Evolutionary conservation across 148 eudicot species (phyloP), one percentile per base, ranked within the genome.

Genomic region (Linanthus parryae): DNA sequence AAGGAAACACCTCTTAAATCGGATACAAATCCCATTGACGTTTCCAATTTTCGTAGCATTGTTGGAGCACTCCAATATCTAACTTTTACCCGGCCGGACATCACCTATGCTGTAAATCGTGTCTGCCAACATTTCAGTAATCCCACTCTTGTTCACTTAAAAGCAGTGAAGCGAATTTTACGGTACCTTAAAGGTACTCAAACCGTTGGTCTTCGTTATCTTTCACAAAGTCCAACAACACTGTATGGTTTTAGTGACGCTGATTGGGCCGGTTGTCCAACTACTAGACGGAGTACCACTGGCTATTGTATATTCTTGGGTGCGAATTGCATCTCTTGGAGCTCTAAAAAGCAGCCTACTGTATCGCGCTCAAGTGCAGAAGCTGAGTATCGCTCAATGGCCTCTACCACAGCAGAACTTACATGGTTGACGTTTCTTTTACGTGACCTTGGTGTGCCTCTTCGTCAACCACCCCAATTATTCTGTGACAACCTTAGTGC

Each of bases 371-470:
- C n/a, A n/a, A n/a, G n/a, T n/a, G n/a, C n/a, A n/a, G n/a, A n/a
- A n/a, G n/a, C n/a, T n/a, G n/a, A n/a, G n/a, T n/a, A n/a, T n/a
- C n/a, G n/a, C n/a, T n/a, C n/a, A n/a, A n/a, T n/a, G n/a, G n/a
- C 42, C 42, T 38, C 42, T 2, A 38, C 42, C 18, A 20, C 25
- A 4, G 25, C 24, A 18, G 46, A 42, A 42, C 5, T 42, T 25
- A 42, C 46, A 6, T 42, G 46, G 24, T 25, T 42, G n/a, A 42
- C 21, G 21, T n/a, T n/a, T n/a, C n/a, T n/a, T n/a, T n/a, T n/a
- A n/a, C n/a, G n/a, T n/a, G n/a, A n/a, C n/a, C n/a, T 42, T 42
- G 24, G 46, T 1, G 24, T 42, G 4, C 21, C 11, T 18, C 46
- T 42, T 42, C 1, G 24, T 4, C 24, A 8, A 9, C 46, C 24